Conservation (phyloP, 306 rosid species). For the Vicia faba region DNA sequence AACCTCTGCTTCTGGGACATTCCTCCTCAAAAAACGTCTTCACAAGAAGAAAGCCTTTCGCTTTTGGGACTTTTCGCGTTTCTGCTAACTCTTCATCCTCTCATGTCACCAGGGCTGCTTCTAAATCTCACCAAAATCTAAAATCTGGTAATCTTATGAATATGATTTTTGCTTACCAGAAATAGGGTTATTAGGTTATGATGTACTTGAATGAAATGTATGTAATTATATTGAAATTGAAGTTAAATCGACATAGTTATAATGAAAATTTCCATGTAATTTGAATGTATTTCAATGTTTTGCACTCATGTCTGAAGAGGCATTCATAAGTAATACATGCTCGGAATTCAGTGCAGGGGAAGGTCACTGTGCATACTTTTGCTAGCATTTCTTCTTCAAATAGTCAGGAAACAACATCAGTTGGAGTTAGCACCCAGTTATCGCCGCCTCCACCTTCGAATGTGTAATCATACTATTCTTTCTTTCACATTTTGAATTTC, state of each 20-base stretch:
- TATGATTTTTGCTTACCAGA: neutral
- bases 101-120: conserved; percentile 20
- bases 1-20: conserved; percentile 41
- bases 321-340: conserved; percentile 26
- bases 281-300: no score
- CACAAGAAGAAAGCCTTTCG: conserved; percentile 38
- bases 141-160: conserved; percentile 39
- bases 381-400: conserved; percentile 80
- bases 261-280: neutral
- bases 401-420: conserved; percentile 63
- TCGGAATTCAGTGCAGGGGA: conserved; percentile 51
- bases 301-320: no score
- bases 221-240: neutral
- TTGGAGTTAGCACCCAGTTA: conserved; percentile 73
- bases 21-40: conserved; percentile 36
- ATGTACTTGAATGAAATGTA: conserved; percentile 18
- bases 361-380: conserved; percentile 48
- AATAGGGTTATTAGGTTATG: conserved; percentile 3
- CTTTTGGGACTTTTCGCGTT: conserved; percentile 40
- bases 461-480: conserved; percentile 52
- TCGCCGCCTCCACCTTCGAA: conserved; percentile 73
- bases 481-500: no score
- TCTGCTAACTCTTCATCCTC: conserved; percentile 38
- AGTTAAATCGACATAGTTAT: neutral
- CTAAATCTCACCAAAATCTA: conserved; percentile 40